Evolutionary conservation across 305 asterid genomes (phyloP).

Genomic region (Fraxinus platypoda): DNA sequence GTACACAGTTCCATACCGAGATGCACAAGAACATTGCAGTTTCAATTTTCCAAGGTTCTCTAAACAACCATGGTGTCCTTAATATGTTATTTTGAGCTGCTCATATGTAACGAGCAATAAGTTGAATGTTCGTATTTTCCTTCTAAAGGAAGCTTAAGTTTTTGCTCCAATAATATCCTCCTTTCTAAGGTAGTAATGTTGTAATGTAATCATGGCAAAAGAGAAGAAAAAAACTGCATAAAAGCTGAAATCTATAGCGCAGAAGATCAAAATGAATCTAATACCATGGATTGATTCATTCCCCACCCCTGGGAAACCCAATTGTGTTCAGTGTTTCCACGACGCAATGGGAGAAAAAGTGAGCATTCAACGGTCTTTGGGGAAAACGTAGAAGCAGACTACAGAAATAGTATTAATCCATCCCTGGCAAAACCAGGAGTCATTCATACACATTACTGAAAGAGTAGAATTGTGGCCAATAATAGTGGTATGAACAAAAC

Average conservation of each 20-base stretch:
- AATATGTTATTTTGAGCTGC: not conserved
- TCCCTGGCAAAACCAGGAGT: not conserved
- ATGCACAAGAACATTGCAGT: not conserved
- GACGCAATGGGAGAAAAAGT: not conserved
- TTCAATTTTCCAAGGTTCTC: not conserved
- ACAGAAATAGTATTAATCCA: not conserved
- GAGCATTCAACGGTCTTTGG: not conserved
- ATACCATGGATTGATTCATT: not conserved
- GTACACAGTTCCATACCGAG: not conserved
- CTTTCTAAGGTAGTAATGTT: not conserved
- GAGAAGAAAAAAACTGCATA: not conserved
- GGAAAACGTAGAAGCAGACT: not conserved
- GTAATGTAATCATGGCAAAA: not conserved
- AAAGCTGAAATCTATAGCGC: not conserved
- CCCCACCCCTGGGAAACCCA: not conserved
- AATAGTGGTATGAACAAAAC: conserved; percentile 7
- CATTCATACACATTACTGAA: not conserved
- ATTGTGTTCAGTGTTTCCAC: not conserved
- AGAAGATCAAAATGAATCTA: not conserved
- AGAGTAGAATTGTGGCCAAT: not conserved
- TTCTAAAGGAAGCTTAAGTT: not conserved
- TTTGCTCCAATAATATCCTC: not conserved
- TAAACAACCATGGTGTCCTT: not conserved
- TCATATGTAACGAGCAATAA: not conserved
- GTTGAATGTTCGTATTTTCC: not conserved